These are phyloP conservation scores for Draba incana DNA, from an alignment of 345 rosid species.

Conservation along the genomic window DNA sequence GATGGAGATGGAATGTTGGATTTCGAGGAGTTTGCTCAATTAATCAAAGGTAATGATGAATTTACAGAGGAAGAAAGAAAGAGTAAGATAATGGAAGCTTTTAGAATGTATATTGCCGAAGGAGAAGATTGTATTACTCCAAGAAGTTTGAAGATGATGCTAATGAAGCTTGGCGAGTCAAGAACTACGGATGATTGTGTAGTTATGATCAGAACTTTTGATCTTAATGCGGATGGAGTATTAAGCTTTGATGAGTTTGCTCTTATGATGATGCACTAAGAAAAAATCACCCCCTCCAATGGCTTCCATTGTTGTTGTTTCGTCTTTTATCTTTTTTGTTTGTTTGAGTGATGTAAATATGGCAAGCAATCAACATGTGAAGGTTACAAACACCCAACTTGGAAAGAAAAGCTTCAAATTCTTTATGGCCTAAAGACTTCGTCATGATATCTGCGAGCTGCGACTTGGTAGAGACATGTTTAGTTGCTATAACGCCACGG, in stretches of 20 bases:
- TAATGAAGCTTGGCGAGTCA: slow-evolving; percentile 55
- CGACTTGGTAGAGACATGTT: too few relatives aligned
- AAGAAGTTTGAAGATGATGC: slow-evolving; percentile 58
- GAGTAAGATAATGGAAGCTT: slow-evolving; percentile 55
- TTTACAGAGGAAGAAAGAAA: slow-evolving; percentile 49
- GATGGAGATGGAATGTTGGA: slow-evolving; percentile 69
- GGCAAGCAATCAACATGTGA: too few relatives aligned
- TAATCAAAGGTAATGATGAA: slow-evolving; percentile 48
- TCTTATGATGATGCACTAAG: too few relatives aligned
- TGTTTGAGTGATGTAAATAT: too few relatives aligned
- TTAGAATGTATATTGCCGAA: slow-evolving; percentile 57
- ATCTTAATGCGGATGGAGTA: slow-evolving; percentile 72
- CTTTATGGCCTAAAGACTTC: too few relatives aligned
- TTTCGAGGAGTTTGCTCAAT: slow-evolving; percentile 55
- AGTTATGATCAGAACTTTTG: slow-evolving; percentile 63
- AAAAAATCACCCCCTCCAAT: too few relatives aligned
- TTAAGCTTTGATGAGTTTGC: slow-evolving; percentile 71
- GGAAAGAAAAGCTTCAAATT: too few relatives aligned
- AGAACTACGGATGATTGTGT: slow-evolving; percentile 56
- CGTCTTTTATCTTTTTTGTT: too few relatives aligned
- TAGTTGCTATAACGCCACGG: too few relatives aligned
- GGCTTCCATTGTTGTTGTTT: too few relatives aligned
- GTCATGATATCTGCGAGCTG: too few relatives aligned
- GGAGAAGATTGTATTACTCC: slow-evolving; percentile 64
- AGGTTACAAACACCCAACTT: too few relatives aligned